phyloP scores from a whole-genome alignment of 805 yeast species.

The Clavispora asparagi region DNA sequence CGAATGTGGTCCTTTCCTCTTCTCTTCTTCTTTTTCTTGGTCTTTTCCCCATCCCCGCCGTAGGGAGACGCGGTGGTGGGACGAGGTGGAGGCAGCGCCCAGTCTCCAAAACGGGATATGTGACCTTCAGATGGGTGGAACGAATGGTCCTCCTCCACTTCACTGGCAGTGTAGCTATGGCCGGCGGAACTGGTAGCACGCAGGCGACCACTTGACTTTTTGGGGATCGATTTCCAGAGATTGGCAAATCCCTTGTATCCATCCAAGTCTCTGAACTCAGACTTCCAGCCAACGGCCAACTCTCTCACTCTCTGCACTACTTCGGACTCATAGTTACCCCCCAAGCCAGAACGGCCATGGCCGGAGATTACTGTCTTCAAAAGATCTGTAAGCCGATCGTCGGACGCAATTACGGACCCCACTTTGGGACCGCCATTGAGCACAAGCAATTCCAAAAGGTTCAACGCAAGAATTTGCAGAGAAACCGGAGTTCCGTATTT shows the following conservation, averaged over 20 bases:
- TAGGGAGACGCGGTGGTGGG: conserved; percentile 22
- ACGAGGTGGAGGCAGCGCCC: conserved; percentile 14
- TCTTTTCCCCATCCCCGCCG: conserved; percentile 11
- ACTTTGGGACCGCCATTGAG: conserved; percentile 40
- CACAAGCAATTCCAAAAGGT: conserved; percentile 33
- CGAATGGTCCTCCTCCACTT: not conserved
- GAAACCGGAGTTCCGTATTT: conserved; percentile 66
- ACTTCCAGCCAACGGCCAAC: conserved; percentile 64
- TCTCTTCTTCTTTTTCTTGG: conserved; percentile 3
- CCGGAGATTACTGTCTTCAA: conserved; percentile 47
- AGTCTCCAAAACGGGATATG: not conserved
- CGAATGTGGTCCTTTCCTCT: conserved; percentile 10
- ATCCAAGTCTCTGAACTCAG: conserved; percentile 45
- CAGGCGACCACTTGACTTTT: conserved; percentile 7
- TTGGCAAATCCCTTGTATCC: conserved; percentile 46
- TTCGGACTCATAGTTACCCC: conserved; percentile 31
- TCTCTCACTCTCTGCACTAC: conserved; percentile 45
- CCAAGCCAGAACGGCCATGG: conserved; percentile 25
- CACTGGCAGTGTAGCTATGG: not conserved
- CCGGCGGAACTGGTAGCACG: not conserved
- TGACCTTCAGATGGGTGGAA: not conserved
- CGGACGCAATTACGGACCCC: conserved; percentile 52
- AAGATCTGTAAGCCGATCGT: conserved; percentile 61
- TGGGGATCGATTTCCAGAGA: conserved; percentile 44
- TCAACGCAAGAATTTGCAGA: conserved; percentile 64